These are phyloP conservation scores for Phaffia australis DNA, from an alignment of 768 basidiomycete genomes.

Conservation along the genomic window DNA sequence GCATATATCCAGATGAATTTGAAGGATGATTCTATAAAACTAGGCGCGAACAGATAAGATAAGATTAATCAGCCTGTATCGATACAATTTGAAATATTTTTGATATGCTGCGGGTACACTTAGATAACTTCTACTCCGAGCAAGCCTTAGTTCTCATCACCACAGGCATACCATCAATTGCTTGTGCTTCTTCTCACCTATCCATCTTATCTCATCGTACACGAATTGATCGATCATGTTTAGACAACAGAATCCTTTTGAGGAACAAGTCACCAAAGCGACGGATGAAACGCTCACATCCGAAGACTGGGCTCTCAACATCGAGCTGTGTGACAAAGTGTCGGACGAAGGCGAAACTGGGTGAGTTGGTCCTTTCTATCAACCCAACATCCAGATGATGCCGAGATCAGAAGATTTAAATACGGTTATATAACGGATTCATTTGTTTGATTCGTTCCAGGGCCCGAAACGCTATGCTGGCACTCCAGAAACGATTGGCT, in stretches of 20 bases:
- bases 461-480: constrained; percentile 70
- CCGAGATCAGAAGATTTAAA: not conserved
- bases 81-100: too few species aligned
- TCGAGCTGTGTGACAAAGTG: constrained; percentile 95
- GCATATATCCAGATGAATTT: too few species aligned
- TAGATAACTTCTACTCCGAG: too few species aligned
- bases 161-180: not conserved
- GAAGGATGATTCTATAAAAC: too few species aligned
- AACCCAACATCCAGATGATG: not conserved
- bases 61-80: too few species aligned
- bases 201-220: constrained; percentile 1
- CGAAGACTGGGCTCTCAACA: constrained; percentile 91
- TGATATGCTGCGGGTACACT: too few species aligned
- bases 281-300: constrained; percentile 93
- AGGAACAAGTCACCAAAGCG: constrained; percentile 56
- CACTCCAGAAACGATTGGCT: constrained; percentile 76
- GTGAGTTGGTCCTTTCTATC: constrained; percentile 42
- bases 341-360: constrained; percentile 75
- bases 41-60: too few species aligned
- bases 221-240: constrained; percentile 18
- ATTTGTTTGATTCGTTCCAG: constrained; percentile 42
- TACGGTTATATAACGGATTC: not conserved
- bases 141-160: not conserved
- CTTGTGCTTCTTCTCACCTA: not conserved
- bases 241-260: not conserved